A percentile compares a stretch with the other conserved stretches of the same genome.
These are phyloP conservation scores for Metschnikowia santaceciliae DNA, from an alignment of 805 yeast genomes.

Conservation along the genomic window DNA sequence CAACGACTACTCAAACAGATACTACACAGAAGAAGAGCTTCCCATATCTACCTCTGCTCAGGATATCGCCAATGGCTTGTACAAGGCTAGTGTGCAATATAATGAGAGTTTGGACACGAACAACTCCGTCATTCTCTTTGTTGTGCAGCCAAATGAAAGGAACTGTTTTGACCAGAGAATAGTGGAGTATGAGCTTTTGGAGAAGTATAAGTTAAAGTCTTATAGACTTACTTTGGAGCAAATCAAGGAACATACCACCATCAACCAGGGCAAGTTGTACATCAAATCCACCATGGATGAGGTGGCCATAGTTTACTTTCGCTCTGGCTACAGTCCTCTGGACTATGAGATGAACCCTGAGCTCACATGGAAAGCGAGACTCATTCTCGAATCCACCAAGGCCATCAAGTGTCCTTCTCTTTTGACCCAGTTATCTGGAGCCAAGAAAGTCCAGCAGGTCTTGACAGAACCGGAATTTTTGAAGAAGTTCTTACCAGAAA, in stretches of 20 bases:
- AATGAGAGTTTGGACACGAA: constrained; percentile 20
- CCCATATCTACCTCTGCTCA: constrained; percentile 66
- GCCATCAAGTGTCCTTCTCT: constrained; percentile 93
- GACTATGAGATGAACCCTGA: constrained; percentile 61
- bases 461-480: constrained; percentile 57
- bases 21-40: constrained; percentile 46
- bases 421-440: constrained; percentile 85
- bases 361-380: constrained; percentile 74
- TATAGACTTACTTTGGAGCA: constrained; percentile 66
- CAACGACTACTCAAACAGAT: constrained; percentile 34
- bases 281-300: constrained; percentile 58
- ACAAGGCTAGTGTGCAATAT: constrained; percentile 61
- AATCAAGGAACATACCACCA: constrained; percentile 40
- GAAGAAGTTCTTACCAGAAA: constrained; percentile 40
- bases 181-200: constrained; percentile 66
- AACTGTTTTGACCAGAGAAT: constrained; percentile 90
- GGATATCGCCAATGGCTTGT: constrained; percentile 65
- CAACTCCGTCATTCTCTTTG: constrained; percentile 58
- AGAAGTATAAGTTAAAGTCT: constrained; percentile 53
- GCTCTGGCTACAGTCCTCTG: constrained; percentile 83
- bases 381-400: constrained; percentile 61
- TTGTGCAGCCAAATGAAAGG: constrained; percentile 81
- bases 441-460: constrained; percentile 90
- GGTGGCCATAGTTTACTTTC: constrained; percentile 82
- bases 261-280: constrained; percentile 46